Conservation (phyloP, 768 basidiomycete species). For the Wakefieldia striispora region DNA sequence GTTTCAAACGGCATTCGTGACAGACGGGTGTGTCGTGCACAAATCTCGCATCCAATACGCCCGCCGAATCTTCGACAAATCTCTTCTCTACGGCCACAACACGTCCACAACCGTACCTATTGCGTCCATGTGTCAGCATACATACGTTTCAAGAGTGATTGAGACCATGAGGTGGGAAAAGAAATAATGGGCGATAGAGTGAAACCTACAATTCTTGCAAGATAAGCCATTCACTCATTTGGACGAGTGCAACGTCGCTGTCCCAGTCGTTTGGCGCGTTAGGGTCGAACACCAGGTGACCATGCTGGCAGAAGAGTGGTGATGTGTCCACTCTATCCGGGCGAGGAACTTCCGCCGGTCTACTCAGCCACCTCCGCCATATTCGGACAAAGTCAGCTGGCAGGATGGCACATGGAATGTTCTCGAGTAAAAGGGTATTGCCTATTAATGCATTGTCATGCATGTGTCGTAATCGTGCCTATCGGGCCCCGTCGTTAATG, state of each 20-base stretch:
- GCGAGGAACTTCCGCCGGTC: slow-evolving; percentile 51
- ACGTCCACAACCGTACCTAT: slow-evolving; percentile 58
- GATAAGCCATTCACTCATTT: slow-evolving; percentile 61
- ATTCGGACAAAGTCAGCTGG: slow-evolving; percentile 58
- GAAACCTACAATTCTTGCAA: slow-evolving; percentile 55
- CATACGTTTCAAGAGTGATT: slow-evolving; percentile 4
- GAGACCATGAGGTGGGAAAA: slow-evolving; percentile 8
- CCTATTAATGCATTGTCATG: slow-evolving; percentile 52
- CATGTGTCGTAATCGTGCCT: slow-evolving; percentile 67
- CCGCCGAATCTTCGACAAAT: slow-evolving; percentile 23
- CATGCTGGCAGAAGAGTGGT: slow-evolving; percentile 66
- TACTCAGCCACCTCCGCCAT: slow-evolving; percentile 71
- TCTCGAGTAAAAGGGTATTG: slow-evolving; percentile 44
- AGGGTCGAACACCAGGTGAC: slow-evolving; percentile 62
- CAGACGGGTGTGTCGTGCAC: slow-evolving; percentile 55
- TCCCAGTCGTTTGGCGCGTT: slow-evolving; percentile 59
- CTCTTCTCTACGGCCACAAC: slow-evolving; percentile 48
- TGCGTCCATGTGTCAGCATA: slow-evolving; percentile 18
- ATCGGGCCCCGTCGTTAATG: slow-evolving; percentile 10
- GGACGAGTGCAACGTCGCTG: slow-evolving; percentile 53
- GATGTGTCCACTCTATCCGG: slow-evolving; percentile 65
- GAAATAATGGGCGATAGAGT: slow-evolving; percentile 1
- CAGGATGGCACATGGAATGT: slow-evolving; percentile 55
- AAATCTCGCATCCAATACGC: slow-evolving; percentile 37
- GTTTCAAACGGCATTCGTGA: slow-evolving; percentile 55